Evolutionary conservation across 1,284 basidiomycete species (phyloP), one percentile per base, ranked within the genome.

Genomic region (Spongiforma sp.): DNA sequence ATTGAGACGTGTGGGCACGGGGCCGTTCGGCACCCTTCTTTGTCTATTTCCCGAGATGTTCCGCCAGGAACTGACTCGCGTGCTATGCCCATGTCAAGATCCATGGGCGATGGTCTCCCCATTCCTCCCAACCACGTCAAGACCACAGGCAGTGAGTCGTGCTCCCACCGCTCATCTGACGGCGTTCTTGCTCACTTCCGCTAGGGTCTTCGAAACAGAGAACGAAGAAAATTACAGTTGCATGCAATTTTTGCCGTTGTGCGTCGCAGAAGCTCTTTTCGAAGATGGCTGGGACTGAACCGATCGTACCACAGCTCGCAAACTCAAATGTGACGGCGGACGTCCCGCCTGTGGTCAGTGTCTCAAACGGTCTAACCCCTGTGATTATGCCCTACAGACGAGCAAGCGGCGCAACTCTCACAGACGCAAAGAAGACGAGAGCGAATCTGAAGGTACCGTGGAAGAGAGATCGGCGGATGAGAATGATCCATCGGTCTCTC

Each of bases 171-270:
- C 43, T 66, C 53, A 28, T 52, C 54, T 43, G 62, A 59, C 54
- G 41, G 61, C 55, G 32, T 54, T 36, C 58, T 64, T 56, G 56
- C 62, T 52, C 53, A 34, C 53, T 9, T 61, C 63, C 26, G 11
- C 39, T 62, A 69, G 81, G 78, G 69, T 78, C 80, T 33, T 77
- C 83, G 71, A 88, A 85, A 69, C 83, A 84, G 68, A 83, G 90
- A 61, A 83, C 86, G 54, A 92, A 92, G 81, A 93, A 93, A 78
- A 93, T 93, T 62, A 91, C 89, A 24, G 90, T 93, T 58, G 91
- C 91, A 57, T 93, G 91, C 80, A 93, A 93, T 76, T 93, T 93
- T 77, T 93, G 91, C 79, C 88, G 91, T 67, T 93, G 91, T 93
- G 75, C 80, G 90, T 82, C 33, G 59, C 65, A 59, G 55, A 60